Evolutionary conservation across 768 basidiomycete species (phyloP), one percentile per base, ranked within the genome.

Genomic region (Sistotremastrum suecicum): DNA sequence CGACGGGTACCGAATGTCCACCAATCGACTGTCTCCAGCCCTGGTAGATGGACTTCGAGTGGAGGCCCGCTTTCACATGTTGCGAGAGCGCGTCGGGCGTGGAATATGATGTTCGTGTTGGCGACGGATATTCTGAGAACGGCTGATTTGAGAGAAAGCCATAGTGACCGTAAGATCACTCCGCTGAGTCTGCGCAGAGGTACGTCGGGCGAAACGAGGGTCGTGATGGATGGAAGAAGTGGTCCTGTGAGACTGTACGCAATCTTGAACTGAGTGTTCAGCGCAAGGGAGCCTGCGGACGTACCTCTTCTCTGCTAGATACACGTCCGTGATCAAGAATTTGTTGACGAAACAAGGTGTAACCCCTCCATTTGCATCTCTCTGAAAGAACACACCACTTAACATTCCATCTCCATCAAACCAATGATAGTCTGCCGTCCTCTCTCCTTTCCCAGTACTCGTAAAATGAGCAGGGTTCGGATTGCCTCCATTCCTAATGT

Each of bases 321-420:
- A 52, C 6, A 55, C 49, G 43, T 57, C 56, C 37, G 55, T 56
- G 30, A 56, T 46, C 12, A 56, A 42, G 45, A 52, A 55, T 5
- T 60, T 61, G 40, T 63, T 65, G 50, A 63, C 63, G 28, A 56
- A 49, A 5, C 56, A 55, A 4, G 54, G 49, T 6, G 41, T 30
- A n/a, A 51, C 48, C 11, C 45, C 37, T 3, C 46, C 47, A 3
- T 50, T 52, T 10, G 37, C 11, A 11, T 10, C 34, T 11, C 41
- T 29, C 41, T 41, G 7, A 46, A 66, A 65, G 43, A 53, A 54
- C 5, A 66, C 65, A 5, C 64, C 65, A 44, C 58, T 55, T 5
- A 66, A 50, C 65, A 65, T 65, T 7, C 65, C 65, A 51, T 66
- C 64, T 3, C 65, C 65, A 46, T 66, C 64, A 39, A 66, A 66